Percentiles rank a stretch among this genome's conserved stretches.
Evolutionary conservation across 2,329 filamentous ascomycete species (phyloP).

Genomic region (Escovopsis sp.): DNA sequence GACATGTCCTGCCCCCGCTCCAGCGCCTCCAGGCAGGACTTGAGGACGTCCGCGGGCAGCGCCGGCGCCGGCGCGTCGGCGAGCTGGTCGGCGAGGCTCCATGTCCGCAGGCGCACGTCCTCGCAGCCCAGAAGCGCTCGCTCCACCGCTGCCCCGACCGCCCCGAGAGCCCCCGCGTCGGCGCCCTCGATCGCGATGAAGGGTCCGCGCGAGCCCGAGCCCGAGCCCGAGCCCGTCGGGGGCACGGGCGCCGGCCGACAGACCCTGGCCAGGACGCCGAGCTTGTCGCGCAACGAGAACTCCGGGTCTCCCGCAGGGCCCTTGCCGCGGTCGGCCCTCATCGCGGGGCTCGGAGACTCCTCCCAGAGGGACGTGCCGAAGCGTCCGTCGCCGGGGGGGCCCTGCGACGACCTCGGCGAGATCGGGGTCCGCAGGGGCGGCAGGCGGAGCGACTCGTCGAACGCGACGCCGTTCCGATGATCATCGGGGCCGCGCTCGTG

Average conservation of each 20-base stretch:
- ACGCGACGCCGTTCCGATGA: conserved; percentile 27
- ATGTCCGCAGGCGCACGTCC: conserved; percentile 28
- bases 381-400: conserved; percentile 3
- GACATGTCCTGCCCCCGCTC: conserved; percentile 58
- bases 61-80: neutral
- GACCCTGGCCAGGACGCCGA: conserved; percentile 62
- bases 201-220: conserved; percentile 49
- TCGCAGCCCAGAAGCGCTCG: conserved; percentile 38
- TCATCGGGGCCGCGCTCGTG: conserved; percentile 1
- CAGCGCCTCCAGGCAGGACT: conserved; percentile 52
- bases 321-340: conserved; percentile 19
- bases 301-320: conserved; percentile 46
- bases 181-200: conserved; percentile 76
- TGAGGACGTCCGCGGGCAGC: conserved; percentile 27
- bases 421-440: conserved; percentile 36
- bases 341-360: neutral
- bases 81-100: conserved; percentile 21
- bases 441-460: conserved; percentile 38
- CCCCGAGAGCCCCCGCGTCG: conserved; percentile 32
- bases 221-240: conserved; percentile 16
- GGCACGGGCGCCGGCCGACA: conserved; percentile 46
- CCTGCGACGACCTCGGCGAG: conserved; percentile 16
- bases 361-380: no score
- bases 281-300: conserved; percentile 60
- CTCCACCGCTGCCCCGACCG: conserved; percentile 51